Base-by-base conservation (phyloP, 352 stramenopile genomes). In the Blastocystis hominis region DNA sequence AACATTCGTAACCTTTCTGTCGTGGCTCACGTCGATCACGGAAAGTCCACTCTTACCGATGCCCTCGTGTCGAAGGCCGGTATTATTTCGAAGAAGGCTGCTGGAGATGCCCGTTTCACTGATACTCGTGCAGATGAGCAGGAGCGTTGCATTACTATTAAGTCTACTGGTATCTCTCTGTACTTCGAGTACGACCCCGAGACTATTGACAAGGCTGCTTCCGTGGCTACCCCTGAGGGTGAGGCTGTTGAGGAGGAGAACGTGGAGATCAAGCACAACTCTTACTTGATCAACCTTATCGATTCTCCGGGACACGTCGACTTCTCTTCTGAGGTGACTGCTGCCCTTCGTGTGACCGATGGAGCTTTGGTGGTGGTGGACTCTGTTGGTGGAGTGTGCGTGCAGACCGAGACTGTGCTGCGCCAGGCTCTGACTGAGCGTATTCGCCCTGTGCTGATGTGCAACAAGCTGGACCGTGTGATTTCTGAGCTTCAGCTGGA, bases 1-100 rank as follows among this genome's bases (percentile, higher is more conserved):
- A 98, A 99, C 93, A 99, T 99, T 93, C 94, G 97, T 94, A 98
- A 97, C 91, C 98, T 99, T 95, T 98, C 94, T 89, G 96, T 99
- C 89, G 98, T 99, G 92, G 97, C 96, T 81, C 97, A 99, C 94
- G 96, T 99, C 88, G 97, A 99, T 92, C 96, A 99, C 95, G 97
- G 97, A 89, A 99, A 99, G 96, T 98, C 96, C 62, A 99, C 96
- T 63, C 91, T 98, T 78, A 98, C 96, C 34, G 96, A 99, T 91
- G 98, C 94, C 70, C 93, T 99, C 34, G 96, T 98, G 89, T 97
- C 96, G 90, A 98, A 98, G 93, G 96, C 96, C 79, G 96, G 96
- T 93, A 99, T 99, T 91, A 98, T 99, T 90, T 96, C 96, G 86
- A 92, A 94, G 89, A 98, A 98, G 93, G 95, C 97, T 90, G 96